These are phyloP conservation scores for Aspergillus nidulans DNA, from an alignment of 495 filamentous ascomycete genomes.

Conservation along the genomic window DNA sequence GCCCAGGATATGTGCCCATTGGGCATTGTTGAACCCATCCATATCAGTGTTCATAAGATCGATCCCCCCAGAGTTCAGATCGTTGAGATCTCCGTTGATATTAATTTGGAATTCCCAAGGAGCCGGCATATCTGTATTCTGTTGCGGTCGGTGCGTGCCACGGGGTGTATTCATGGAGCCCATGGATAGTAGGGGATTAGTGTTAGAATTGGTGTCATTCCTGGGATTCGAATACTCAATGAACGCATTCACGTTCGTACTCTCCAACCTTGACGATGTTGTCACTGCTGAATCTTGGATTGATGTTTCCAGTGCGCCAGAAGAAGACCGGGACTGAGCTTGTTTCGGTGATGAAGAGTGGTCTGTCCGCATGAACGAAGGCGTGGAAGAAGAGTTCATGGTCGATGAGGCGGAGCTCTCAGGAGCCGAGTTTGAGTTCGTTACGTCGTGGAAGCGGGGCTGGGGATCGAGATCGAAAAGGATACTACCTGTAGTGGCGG, in stretches of 20 bases:
- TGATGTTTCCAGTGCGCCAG: background rate
- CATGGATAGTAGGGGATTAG: background rate
- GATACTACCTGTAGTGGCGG: background rate
- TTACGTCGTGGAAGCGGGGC: conserved; percentile 14
- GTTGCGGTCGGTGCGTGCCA: conserved; percentile 3
- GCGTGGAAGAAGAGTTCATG: conserved; percentile 6
- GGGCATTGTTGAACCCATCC: conserved; percentile 27
- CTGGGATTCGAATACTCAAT: background rate
- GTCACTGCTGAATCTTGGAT: background rate
- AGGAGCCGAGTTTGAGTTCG: conserved; percentile 5
- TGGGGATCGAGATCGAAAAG: conserved; percentile 8
- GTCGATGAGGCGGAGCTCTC: conserved; percentile 9
- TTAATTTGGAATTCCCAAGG: conserved; percentile 22
- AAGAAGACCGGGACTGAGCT: background rate
- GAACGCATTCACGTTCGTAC: background rate
- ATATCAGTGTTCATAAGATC: conserved; percentile 22
- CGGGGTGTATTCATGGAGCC: conserved; percentile 12
- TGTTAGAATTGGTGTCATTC: background rate
- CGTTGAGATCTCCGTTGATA: conserved; percentile 11
- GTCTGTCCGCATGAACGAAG: conserved; percentile 2
- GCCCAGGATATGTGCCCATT: conserved; percentile 35
- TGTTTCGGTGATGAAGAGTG: conserved; percentile 8
- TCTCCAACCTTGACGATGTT: background rate
- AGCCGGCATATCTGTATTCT: conserved; percentile 12
- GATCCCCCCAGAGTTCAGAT: conserved; percentile 14